Conservation (phyloP, 257 asterid genomes). For the Nicotiana undulata region DNA sequence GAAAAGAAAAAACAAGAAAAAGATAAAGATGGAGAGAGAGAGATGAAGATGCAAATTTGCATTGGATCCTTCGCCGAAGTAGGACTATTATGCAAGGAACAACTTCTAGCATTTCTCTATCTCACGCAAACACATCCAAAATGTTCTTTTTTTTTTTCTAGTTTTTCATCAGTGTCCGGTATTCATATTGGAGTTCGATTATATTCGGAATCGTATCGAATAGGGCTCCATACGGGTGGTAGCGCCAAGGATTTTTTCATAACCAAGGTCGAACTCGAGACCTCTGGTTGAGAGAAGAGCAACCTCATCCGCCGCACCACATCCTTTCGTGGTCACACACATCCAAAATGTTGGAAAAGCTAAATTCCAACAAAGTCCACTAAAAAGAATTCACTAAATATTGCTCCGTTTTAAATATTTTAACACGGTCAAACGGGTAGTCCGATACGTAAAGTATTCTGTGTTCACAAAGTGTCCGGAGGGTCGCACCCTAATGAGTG, state of each 20-base stretch:
- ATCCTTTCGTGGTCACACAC: background rate
- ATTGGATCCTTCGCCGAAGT: conserved; percentile 9
- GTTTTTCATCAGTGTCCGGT: too few relatives aligned
- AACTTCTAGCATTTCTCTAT: background rate
- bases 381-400: background rate
- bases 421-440: too few relatives aligned
- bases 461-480: too few relatives aligned
- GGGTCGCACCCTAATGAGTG: fast-evolving
- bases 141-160: too few relatives aligned
- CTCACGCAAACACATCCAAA: background rate
- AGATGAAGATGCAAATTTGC: background rate
- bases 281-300: too few relatives aligned
- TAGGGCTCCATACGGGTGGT: too few relatives aligned
- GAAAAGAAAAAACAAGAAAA: background rate
- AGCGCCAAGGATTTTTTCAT: too few relatives aligned
- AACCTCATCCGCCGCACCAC: too few relatives aligned
- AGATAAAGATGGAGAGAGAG: background rate
- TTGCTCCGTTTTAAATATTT: background rate
- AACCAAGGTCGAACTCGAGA: too few relatives aligned
- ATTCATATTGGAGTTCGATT: too few relatives aligned
- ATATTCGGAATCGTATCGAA: too few relatives aligned
- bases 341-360: background rate
- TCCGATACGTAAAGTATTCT: too few relatives aligned
- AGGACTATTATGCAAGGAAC: background rate
- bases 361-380: background rate